Conservation (phyloP, 257 asterid genomes). For the Salvia rosmarinus region DNA sequence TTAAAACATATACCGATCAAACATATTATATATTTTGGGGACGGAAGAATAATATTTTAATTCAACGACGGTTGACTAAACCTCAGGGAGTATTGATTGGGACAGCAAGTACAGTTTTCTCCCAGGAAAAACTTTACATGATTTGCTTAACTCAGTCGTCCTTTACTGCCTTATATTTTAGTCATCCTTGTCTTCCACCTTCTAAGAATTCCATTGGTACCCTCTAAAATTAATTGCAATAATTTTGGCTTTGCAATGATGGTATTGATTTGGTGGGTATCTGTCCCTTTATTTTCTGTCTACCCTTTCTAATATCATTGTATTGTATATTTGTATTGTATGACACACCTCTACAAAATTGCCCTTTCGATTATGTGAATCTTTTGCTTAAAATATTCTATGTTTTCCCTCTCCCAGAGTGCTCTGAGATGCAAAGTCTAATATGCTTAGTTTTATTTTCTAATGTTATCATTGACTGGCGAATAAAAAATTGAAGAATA, state of each 20-base stretch:
- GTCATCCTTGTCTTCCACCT: constrained; percentile 48
- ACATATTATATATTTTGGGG: no score
- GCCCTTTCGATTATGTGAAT: not conserved
- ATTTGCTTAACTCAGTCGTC: constrained; percentile 36
- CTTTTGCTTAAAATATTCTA: constrained; percentile 17
- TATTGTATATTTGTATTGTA: constrained; percentile 1
- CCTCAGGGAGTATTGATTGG: constrained; percentile 34
- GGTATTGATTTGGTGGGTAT: not conserved
- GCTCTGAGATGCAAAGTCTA: no score
- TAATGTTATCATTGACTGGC: no score
- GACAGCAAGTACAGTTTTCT: constrained; percentile 39
- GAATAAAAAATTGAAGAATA: no score
- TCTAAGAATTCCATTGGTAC: constrained; percentile 10
- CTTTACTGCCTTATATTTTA: constrained; percentile 47
- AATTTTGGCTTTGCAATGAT: constrained; percentile 6
- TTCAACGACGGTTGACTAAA: constrained; percentile 42
- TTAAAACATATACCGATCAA: no score
- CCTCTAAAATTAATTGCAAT: constrained; percentile 5
- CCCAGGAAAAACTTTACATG: constrained; percentile 26
- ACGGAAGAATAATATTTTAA: no score
- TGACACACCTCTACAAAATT: not conserved
- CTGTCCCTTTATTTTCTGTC: not conserved
- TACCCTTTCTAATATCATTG: constrained; percentile 28
- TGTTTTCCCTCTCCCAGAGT: no score
- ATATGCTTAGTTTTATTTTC: no score